Conservation (phyloP, 2,329 filamentous ascomycete genomes). For the Aphanoascus verrucosus region DNA sequence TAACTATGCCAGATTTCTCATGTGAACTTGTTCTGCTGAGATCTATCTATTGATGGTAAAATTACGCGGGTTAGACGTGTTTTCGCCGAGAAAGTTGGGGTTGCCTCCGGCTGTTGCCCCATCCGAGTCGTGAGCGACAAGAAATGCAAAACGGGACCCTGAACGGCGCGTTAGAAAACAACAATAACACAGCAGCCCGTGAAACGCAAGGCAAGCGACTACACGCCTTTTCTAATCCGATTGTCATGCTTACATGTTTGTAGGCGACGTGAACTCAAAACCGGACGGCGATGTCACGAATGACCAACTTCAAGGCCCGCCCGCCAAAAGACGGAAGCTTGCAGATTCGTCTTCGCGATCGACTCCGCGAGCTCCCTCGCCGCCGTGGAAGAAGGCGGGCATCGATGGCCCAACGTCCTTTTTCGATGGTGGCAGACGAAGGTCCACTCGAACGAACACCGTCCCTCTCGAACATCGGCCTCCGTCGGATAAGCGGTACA, state of each 20-base stretch:
- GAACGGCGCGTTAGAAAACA: constrained; percentile 32
- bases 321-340: constrained; percentile 38
- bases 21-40: constrained; percentile 24
- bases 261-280: constrained; percentile 1
- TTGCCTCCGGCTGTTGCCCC: constrained; percentile 33
- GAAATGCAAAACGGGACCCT: constrained; percentile 40
- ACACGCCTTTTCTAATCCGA: constrained; percentile 11
- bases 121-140: constrained; percentile 30
- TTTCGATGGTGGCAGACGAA: constrained; percentile 51
- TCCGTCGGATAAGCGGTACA: constrained; percentile 39
- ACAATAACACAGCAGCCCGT: constrained; percentile 31
- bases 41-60: constrained; percentile 35
- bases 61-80: constrained; percentile 26
- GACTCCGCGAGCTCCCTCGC: constrained; percentile 48
- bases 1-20: constrained; percentile 37
- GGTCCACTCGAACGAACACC: constrained; percentile 47
- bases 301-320: constrained; percentile 30
- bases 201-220: constrained; percentile 20
- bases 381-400: constrained; percentile 81
- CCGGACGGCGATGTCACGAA: constrained; percentile 21
- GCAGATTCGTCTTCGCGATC: constrained; percentile 29
- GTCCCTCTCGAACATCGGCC: constrained; percentile 40
- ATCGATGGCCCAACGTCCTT: constrained; percentile 84
- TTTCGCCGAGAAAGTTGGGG: constrained; percentile 38
- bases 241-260: constrained; percentile 2